Evolutionary conservation across 2,329 filamentous ascomycete genomes (phyloP), one percentile per base, ranked within the genome.

Genomic region (Paraphoma sp.): DNA sequence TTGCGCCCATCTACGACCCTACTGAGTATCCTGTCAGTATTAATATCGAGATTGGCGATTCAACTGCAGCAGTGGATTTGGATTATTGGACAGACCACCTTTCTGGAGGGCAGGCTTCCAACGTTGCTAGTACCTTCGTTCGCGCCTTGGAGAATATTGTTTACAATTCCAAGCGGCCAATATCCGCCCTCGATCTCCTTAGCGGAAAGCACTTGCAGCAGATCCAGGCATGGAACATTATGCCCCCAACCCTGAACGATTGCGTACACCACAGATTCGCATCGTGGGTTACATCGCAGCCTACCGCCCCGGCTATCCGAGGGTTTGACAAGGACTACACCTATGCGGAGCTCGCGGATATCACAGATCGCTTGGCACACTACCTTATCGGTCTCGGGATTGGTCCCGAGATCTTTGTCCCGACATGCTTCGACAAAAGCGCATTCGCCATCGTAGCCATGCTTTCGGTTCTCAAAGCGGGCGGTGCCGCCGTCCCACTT

Each of bases 11-110:
- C 12, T 72, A 82, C 53, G 81, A 83, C 51, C 81, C 81, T 0
- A 81, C 80, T 1, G 81, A 83, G 62, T 64, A 81, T 57, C 76
- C 78, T 1, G 71, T 83, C 0, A 82, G 78, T 14, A 67, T 83
- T 51, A 83, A 83, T 47, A 78, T 83, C 17, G 81, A 83, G 56
- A 76, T 80, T 1, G 74, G 76, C 6, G 79, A 82, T 17, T 63
- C 72, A 14, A 64, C 56, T 23, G 65, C 64, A 8, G 65, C 69
- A 10, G 64, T 73, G 18, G 72, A 74, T 46, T 65, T 75, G 4
- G 72, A 75, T 30, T 73, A 73, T 45, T 75, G 71, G 71, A 69
- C 69, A 1, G 70, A 75, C 42, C 63, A 71, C 47, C 56, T 74
- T n/a, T 72, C 70, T 1, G 58, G 63, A n/a, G 66, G 56, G 3